A percentile compares a stretch with the other conserved stretches of the same genome.
phyloP scores from a whole-genome alignment of 805 yeast species.

The Nakazawaea ishiwadae region DNA sequence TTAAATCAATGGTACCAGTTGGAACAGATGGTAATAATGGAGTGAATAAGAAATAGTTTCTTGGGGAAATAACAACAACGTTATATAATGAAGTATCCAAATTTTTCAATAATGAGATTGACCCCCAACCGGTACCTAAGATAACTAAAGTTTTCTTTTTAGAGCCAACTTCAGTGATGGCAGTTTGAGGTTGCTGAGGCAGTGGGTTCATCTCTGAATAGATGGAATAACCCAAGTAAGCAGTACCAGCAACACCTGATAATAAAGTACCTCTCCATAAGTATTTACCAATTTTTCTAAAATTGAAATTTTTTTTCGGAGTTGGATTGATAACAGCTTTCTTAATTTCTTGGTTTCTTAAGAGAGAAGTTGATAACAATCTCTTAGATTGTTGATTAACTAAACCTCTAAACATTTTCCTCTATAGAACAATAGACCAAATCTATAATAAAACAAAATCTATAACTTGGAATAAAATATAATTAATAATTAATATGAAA shows the following conservation, averaged over 20 bases:
- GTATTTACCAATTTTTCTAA: conserved; percentile 2
- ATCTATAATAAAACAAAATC: too few species aligned
- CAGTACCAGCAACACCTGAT: conserved; percentile 47
- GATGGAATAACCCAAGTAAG: conserved; percentile 57
- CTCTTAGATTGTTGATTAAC: conserved; percentile 3
- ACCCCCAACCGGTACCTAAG: conserved; percentile 94
- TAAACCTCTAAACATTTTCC: conserved; percentile 4
- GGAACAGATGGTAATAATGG: conserved; percentile 93
- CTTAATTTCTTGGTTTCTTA: conserved; percentile 3
- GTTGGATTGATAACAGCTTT: neutral
- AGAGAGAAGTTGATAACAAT: conserved; percentile 6
- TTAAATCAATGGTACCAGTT: conserved; percentile 84
- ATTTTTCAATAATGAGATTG: conserved; percentile 76
- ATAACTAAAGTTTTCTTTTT: conserved; percentile 69
- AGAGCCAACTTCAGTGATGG: conserved; percentile 42
- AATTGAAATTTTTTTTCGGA: conserved; percentile 1
- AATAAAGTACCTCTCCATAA: conserved; percentile 37
- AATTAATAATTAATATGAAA: too few species aligned
- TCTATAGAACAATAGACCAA: neutral
- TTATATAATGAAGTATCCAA: conserved; percentile 85
- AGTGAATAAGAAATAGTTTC: conserved; percentile 93
- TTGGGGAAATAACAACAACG: conserved; percentile 86
- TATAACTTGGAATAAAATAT: too few species aligned
- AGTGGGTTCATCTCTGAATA: conserved; percentile 60
- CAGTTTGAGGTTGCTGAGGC: conserved; percentile 54